Base-by-base conservation (phyloP, 106 monocot genomes). In the Agapanthus africanus region DNA sequence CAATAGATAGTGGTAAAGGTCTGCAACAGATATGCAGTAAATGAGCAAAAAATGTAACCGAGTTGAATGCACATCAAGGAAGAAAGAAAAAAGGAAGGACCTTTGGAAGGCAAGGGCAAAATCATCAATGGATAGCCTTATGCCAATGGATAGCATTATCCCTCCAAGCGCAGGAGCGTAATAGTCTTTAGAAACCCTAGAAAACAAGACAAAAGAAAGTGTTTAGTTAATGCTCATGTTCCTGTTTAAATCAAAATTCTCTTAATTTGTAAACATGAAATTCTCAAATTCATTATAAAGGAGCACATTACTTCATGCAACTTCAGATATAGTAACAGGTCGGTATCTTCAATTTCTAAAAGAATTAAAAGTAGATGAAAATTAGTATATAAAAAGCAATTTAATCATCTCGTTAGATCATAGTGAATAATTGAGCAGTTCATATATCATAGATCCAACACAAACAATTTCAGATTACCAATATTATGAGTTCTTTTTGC, bases 91-190 rank as follows among this genome's bases (percentile, higher is more conserved):
- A 40, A 22, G 44, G 60, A 37, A 70, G 35, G 40, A 93, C 99
- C 93, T 99, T 42, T 83, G 72, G 78, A 90, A 84, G 41, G 87
- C 99, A 71, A 99, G 84, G 19, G 93, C 77, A 70, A 99, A 99
- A 81, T 99, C 99, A 70, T 99, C 87, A 64, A 99, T 14, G 9
- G 94, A 97, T 11, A 97, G 73, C 37, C 49, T 84, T 74, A 99
- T 90, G 68, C 99, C 99, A 74, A 99, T 99, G 14, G 99, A 99
- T 15, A 99, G 79, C 99, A 99, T 99, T 52, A 99, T 99, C 40
- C 99, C 99, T 65, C 99, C 99, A 30, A 99, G 90, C 1, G 99
- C 93, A 46, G 99, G 99, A 68, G 99, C 90, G 74, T 99, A 99
- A 65, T 90, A 91, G 22, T 95, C 95, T 73, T 91, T 88, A 22